Evolutionary conservation across 2,329 filamentous ascomycete species (phyloP), one percentile per base, ranked within the genome.

Genomic region (Pseudopithomyces maydicus): DNA sequence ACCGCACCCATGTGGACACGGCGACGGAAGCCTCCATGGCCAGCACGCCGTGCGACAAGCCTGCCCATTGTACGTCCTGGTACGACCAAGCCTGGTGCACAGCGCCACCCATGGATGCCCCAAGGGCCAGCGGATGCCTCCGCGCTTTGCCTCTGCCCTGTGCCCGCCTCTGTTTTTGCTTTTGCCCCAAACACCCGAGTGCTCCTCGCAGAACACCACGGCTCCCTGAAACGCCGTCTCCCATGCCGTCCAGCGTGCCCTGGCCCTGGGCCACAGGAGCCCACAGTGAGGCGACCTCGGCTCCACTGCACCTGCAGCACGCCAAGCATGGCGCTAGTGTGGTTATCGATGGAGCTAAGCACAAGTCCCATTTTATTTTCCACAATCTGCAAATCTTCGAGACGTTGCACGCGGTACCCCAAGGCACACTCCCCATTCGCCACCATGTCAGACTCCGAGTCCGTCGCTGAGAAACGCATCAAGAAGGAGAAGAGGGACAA

Each of bases 401-500:
- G 26, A 35, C 26, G 12, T 17, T 29, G 20, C 23, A 32, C 38
- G n/a, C 14, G 17, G n/a, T 4, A 15, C 38, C 41, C 19, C 41
- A 26, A 17, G 10, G 4, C 22, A 11, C 22, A 6, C 19, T 43
- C 22, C 41, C 8, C 22, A 17, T 43, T 11, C 47, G n/a, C 47
- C 17, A 20, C 12, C 20, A 50, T 50, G 35, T 50, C 47, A 7
- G 15, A 32, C 35, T 4, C 42, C 10, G 15, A 41, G 15, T 17
- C 38, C n/a, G n/a, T 41, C 19, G 38, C 38, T 10, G 38, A 41
- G 38, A 17, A 38, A 19, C 15, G 14, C n/a, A 26, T 45, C 2
- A 71, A 68, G 48, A 67, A 67, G 46, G 64, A 66, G 51, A 69
- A 68, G 43, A 72, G 70, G 20, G 66, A 65, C 22, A 71, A 69